Base-by-base conservation (phyloP, 2,329 filamentous ascomycete species). In the Ascochyta viciae-villosae region DNA sequence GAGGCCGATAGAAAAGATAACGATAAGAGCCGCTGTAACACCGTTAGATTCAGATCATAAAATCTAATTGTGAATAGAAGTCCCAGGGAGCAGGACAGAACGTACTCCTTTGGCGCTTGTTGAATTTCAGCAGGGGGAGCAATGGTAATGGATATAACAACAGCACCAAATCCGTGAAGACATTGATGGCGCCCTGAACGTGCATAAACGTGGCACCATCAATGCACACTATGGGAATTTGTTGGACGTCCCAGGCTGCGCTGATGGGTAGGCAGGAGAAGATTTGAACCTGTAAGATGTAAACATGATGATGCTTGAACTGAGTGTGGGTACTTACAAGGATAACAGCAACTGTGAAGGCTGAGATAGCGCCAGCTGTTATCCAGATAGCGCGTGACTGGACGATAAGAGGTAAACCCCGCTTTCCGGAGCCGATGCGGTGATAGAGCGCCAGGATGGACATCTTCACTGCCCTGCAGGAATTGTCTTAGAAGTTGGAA, bases 361-460 rank as follows among this genome's bases (percentile, higher is more conserved):
- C 62, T 0, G 63, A 67, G 22, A 68, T 66, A 15, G 62, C 44
- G 12, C 57, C 61, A 16, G 63, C 64, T 22, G 64, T 63, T 8
- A 41, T 48, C 63, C 65, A 65, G 19, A 72, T 62, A 10, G 63
- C 61, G 22, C 44, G 57, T 3, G 62, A 56, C 24, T 65, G 66
- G 29, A 72, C 49, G 12, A 66, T 63, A 57, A 63, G 60, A 0
- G 68, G 67, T 4, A 70, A 54, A 2, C 64, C 68, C 22, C 61
- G 63, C 40, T 60, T 62, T 12, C 66, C 63, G 10, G 57, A 62
- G 9, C 65, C 66, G 33, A 72, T 71, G 10, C 68, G 63, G 56
- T 70, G 61, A 44, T 68, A 72, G 2, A 72, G 50, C 2, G 65
- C 64, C 10, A 72, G 46, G 12, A 71, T 70, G 52, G 67, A 71